Percentiles rank a stretch among this genome's conserved stretches.
phyloP scores from a whole-genome alignment of 164 flowering plant species.

The Tetrastigma voinierianum region DNA sequence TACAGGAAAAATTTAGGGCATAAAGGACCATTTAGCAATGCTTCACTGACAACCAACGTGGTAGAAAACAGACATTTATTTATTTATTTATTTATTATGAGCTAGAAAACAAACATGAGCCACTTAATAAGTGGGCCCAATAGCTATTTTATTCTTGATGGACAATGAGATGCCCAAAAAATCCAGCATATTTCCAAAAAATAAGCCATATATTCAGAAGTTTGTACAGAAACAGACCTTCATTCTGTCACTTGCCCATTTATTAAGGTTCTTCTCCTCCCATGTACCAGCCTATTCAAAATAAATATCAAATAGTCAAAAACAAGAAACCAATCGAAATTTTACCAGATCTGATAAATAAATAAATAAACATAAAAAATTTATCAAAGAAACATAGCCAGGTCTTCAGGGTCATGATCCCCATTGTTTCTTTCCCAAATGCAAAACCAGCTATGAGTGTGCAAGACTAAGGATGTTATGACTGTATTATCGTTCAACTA shows the following conservation, averaged over 20 bases:
- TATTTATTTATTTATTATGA: too few species aligned
- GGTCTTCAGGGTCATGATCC: background rate
- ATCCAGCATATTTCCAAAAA: background rate
- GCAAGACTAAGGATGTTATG: background rate
- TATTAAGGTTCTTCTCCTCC: constrained; percentile 90
- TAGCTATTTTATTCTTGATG: background rate
- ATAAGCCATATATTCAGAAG: background rate
- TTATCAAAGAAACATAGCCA: background rate
- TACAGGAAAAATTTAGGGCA: too few species aligned
- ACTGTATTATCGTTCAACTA: background rate
- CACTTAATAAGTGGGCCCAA: background rate
- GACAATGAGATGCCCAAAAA: background rate
- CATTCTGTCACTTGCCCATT: constrained; percentile 79
- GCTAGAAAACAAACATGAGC: background rate
- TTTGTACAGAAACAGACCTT: constrained; percentile 49
- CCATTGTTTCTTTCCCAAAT: too few species aligned
- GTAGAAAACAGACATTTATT: background rate
- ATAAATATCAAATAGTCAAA: background rate
- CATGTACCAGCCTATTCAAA: constrained; percentile 90
- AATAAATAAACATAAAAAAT: background rate
- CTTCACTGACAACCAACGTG: background rate
- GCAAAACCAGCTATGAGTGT: background rate
- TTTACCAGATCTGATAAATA: background rate
- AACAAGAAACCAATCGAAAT: background rate
- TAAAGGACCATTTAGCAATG: background rate